Evolutionary conservation across 768 basidiomycete genomes (phyloP), one percentile per base, ranked within the genome.

Genomic region (Tulasnella sp.): DNA sequence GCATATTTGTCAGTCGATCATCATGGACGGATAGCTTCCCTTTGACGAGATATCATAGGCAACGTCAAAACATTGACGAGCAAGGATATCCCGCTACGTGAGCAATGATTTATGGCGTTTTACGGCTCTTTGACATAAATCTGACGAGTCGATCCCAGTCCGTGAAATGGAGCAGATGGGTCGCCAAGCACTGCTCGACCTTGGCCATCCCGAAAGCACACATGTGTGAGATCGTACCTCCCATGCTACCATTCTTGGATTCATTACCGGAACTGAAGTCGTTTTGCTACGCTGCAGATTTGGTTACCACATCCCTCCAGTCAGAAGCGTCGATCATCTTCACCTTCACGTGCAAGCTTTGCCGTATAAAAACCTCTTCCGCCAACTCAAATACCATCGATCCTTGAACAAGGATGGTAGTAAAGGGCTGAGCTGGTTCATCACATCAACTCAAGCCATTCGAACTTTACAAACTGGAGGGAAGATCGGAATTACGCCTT

Each of bases 261-360:
- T n/a, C n/a, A n/a, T n/a, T n/a, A 43, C 54, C 38, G 11, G 23
- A 53, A 65, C 67, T 32, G 27, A 4, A 58, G n/a, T 34, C 15
- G 26, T 19, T 26, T 3, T 21, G n/a, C 27, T 23, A 10, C 50
- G 56, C 44, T 19, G 34, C 58, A 88, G 88, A 63, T 74, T 88
- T 73, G 87, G 88, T 0, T 90, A 88, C 66, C 87, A 90, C 67
- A 85, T 88, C 55, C 84, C 87, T 0, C 88, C 88, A 0, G 86
- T 85, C 70, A 83, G 79, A 60, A 83, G 81, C 32, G 76, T 89
- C 4, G 67, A 80, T 34, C 87, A 90, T 67, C 73, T 90, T 15
- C 88, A 89, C 68, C 70, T 90, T 41, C 88, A 89, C 66, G 79
- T 84, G 23, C 83, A 85, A 49, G 81, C 73, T 3, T 68, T 86